A percentile compares a stretch with the other conserved stretches of the same genome.
Conservation (phyloP, 2,329 filamentous ascomycete species). For the Trichoderma koningiopsis region DNA sequence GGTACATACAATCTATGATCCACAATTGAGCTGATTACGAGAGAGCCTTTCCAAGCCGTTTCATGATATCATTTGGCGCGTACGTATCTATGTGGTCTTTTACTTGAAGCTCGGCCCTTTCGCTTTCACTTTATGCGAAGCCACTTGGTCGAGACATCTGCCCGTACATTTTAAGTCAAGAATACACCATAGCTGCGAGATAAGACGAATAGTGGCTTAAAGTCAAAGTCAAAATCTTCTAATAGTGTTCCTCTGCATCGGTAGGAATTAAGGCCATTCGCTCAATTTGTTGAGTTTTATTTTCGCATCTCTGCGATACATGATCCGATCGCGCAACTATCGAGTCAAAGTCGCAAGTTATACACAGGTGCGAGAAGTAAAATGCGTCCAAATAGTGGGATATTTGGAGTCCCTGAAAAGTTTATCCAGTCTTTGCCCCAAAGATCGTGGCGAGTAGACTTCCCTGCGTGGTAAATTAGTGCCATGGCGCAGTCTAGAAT, state of each 20-base stretch:
- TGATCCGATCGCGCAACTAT: not conserved
- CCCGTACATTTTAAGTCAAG: no score
- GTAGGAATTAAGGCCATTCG: no score
- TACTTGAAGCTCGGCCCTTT: no score
- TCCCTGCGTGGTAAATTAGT: not conserved
- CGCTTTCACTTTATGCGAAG: no score
- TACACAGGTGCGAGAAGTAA: not conserved
- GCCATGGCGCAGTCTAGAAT: not conserved
- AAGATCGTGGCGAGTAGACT: not conserved
- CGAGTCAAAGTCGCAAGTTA: not conserved
- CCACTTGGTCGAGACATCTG: no score
- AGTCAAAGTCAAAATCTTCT: no score
- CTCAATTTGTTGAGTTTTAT: not conserved
- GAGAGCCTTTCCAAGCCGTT: not conserved
- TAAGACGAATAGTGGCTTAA: no score
- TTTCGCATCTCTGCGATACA: not conserved
- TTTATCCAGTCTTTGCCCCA: not conserved
- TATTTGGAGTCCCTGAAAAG: not conserved
- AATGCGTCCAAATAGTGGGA: not conserved
- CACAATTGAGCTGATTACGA: not conserved
- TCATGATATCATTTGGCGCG: not conserved
- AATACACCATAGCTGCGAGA: no score
- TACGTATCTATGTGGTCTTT: not conserved
- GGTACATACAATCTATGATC: not conserved
- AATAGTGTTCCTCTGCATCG: no score